Evolutionary conservation across 768 basidiomycete genomes (phyloP).

Genomic region (Ramaria rubella): DNA sequence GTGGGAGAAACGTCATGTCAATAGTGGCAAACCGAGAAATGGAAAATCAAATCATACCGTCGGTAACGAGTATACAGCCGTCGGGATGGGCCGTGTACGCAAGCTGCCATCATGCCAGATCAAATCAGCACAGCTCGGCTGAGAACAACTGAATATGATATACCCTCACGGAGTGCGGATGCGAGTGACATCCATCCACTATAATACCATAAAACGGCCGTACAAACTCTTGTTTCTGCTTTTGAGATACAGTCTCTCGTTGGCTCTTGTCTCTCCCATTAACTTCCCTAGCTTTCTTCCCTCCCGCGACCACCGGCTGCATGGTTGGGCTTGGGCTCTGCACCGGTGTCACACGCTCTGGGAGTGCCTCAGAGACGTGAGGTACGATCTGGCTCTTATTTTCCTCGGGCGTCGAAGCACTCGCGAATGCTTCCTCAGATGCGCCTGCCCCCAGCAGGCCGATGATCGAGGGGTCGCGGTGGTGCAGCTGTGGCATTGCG

Average conservation of each 20-base stretch:
- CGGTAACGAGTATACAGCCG: conserved; percentile 84
- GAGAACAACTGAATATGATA: conserved; percentile 21
- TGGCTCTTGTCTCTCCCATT: not conserved
- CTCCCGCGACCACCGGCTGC: not conserved
- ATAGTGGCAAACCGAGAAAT: not conserved
- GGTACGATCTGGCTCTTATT: not conserved
- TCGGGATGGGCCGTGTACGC: conserved; percentile 81
- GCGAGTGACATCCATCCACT: conserved; percentile 86
- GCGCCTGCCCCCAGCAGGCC: conserved; percentile 79
- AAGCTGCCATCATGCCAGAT: conserved; percentile 37
- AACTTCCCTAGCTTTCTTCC: not conserved
- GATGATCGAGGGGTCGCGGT: conserved; percentile 87
- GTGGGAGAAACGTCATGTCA: conserved; percentile 2
- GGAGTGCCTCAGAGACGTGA: conserved; percentile 52
- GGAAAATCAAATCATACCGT: conserved; percentile 46
- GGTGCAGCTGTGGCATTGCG: conserved; percentile 85
- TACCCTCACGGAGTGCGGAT: conserved; percentile 85
- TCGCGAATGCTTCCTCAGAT: conserved; percentile 42
- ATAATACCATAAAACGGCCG: conserved; percentile 86
- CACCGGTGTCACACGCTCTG: conserved; percentile 41
- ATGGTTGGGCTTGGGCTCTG: not conserved
- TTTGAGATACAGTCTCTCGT: not conserved
- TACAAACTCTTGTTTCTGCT: conserved; percentile 31
- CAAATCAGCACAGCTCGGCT: not conserved
- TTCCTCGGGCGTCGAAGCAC: not conserved